These are phyloP conservation scores for Quercus lobata DNA, from an alignment of 331 rosid genomes.

Conservation along the genomic window DNA sequence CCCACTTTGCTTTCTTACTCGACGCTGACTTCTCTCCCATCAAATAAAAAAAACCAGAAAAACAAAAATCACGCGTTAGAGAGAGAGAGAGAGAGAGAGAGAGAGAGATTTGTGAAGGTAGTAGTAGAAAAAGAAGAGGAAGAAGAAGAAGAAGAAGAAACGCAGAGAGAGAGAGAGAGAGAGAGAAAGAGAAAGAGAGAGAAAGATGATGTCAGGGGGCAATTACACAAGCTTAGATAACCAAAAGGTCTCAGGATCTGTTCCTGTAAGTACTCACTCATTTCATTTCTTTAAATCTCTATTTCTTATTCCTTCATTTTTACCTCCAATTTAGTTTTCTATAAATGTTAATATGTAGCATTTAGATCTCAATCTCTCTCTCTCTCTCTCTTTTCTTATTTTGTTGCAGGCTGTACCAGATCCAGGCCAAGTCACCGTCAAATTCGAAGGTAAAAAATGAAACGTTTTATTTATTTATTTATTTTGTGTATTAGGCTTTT, in stretches of 20 bases:
- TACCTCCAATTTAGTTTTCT: too few species aligned
- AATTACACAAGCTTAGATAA: slow-evolving; percentile 55
- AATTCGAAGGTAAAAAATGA: slow-evolving; percentile 44
- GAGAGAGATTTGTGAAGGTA: background rate
- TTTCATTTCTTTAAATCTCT: background rate
- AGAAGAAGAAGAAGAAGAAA: too few species aligned
- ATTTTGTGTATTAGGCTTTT: background rate
- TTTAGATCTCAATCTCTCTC: background rate
- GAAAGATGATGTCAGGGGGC: slow-evolving; percentile 78
- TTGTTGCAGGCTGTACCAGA: slow-evolving; percentile 74
- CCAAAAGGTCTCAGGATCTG: slow-evolving; percentile 75
- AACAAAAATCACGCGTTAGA: background rate
- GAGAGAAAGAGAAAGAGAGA: background rate
- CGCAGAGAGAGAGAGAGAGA: background rate
- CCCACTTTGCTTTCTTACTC: too few species aligned
- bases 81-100: background rate
- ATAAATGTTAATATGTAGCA: background rate
- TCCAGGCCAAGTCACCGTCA: slow-evolving; percentile 63
- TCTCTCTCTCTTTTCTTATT: background rate
- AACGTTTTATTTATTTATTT: too few species aligned
- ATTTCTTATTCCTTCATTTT: background rate
- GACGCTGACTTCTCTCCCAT: background rate
- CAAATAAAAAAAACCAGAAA: background rate
- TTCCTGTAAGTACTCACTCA: slow-evolving; percentile 44
- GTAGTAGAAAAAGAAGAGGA: too few species aligned